phyloP scores from a whole-genome alignment of 768 basidiomycete genomes.

The Lactarius tabidus region DNA sequence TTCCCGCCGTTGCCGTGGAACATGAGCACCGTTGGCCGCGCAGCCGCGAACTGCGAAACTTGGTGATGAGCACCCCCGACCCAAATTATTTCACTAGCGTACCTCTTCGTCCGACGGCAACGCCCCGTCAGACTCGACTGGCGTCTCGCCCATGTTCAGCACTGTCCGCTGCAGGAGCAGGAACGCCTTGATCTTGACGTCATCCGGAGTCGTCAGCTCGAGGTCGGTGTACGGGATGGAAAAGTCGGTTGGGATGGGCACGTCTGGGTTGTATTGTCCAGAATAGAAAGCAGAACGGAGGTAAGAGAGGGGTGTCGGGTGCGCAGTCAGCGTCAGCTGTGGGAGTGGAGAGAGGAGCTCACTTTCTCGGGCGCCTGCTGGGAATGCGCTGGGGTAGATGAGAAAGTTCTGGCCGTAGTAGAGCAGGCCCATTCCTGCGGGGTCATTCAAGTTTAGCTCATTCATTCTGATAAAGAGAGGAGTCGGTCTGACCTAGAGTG shows the following conservation, averaged over 20 bases:
- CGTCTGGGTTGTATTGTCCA: constrained; percentile 43
- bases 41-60: constrained; percentile 37
- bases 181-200: constrained; percentile 69
- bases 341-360: not conserved
- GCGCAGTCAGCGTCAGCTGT: not conserved
- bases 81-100: constrained; percentile 16
- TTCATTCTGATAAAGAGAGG: constrained; percentile 7
- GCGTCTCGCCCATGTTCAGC: constrained; percentile 34
- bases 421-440: constrained; percentile 62
- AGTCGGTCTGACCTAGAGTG: constrained; percentile 34
- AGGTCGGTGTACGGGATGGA: constrained; percentile 75
- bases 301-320: not conserved
- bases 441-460: constrained; percentile 10
- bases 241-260: constrained; percentile 64
- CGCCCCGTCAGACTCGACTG: constrained; percentile 31
- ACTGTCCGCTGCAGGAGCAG: constrained; percentile 61
- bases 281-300: not conserved
- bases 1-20: constrained; percentile 92
- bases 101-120: constrained; percentile 56
- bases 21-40: constrained; percentile 84
- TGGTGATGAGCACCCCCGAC: not conserved
- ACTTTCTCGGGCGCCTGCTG: constrained; percentile 79
- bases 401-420: constrained; percentile 86
- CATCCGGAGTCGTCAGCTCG: constrained; percentile 66
- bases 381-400: constrained; percentile 85